phyloP scores from a whole-genome alignment of 495 filamentous ascomycete genomes.

The Hyaloscypha bicolor region DNA sequence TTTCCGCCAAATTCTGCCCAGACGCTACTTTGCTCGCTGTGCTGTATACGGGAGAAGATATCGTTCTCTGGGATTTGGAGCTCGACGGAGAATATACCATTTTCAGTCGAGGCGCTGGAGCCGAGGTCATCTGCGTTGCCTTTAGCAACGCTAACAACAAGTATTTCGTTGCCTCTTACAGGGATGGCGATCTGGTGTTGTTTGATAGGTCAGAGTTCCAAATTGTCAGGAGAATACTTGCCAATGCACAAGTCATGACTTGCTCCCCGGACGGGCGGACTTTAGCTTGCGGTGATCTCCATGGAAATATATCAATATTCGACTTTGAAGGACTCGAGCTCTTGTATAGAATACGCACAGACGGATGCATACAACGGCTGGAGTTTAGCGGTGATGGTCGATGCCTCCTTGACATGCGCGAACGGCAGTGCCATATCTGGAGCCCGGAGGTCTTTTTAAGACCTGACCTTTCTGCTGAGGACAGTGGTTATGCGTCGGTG shows the following conservation, averaged over 20 bases:
- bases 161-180: constrained; percentile 28
- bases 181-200: constrained; percentile 11
- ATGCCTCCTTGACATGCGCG: constrained; percentile 26
- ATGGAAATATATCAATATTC: constrained; percentile 34
- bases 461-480: constrained; percentile 4
- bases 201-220: not conserved
- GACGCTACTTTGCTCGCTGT: constrained; percentile 26
- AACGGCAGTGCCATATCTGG: constrained; percentile 23
- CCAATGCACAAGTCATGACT: constrained; percentile 17
- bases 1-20: constrained; percentile 7
- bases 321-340: constrained; percentile 37
- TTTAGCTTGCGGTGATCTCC: constrained; percentile 15
- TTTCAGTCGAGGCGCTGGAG: constrained; percentile 11
- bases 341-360: constrained; percentile 24
- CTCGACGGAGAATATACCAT: too few relatives aligned
- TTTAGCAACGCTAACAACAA: constrained; percentile 37
- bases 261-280: constrained; percentile 25
- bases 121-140: constrained; percentile 21
- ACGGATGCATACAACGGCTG: constrained; percentile 10
- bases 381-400: constrained; percentile 24
- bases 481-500: not conserved
- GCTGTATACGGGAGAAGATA: constrained; percentile 23
- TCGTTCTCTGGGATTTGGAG: constrained; percentile 33
- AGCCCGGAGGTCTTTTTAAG: constrained; percentile 31
- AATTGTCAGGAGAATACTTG: constrained; percentile 4